These are phyloP conservation scores for Saturnispora serradocipensis DNA, from an alignment of 805 yeast genomes.

Conservation along the genomic window DNA sequence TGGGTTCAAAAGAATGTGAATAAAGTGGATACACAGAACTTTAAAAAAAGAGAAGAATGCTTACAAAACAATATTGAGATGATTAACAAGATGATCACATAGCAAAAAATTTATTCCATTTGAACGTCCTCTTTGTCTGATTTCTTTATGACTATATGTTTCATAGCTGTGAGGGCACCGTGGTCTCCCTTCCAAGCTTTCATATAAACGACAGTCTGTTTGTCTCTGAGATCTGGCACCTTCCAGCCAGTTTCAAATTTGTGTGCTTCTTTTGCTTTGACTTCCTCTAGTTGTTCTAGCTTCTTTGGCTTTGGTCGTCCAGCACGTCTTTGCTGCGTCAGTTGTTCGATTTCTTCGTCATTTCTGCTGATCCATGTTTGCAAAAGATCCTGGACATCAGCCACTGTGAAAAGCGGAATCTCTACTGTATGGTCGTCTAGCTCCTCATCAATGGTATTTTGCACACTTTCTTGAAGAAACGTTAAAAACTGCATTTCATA, in stretches of 20 bases:
- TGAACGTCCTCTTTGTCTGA: constrained; percentile 24
- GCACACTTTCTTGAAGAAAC: constrained; percentile 53
- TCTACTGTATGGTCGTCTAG: constrained; percentile 21
- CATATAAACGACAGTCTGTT: constrained; percentile 47
- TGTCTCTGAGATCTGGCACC: constrained; percentile 64
- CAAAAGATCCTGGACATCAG: constrained; percentile 54
- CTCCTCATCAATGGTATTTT: constrained; percentile 23
- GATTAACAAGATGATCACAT: not conserved
- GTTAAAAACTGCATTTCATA: constrained; percentile 49
- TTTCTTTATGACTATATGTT: constrained; percentile 33
- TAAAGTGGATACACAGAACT: not conserved
- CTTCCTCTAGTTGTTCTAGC: constrained; percentile 58
- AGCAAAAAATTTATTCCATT: not conserved
- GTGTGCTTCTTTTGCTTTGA: constrained; percentile 49
- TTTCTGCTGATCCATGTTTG: constrained; percentile 57
- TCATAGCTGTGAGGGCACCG: constrained; percentile 65
- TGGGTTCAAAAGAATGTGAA: constrained; percentile 5
- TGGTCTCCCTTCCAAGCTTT: constrained; percentile 73
- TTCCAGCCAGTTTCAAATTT: constrained; percentile 60
- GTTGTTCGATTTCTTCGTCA: constrained; percentile 62
- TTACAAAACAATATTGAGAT: not conserved
- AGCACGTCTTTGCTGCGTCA: constrained; percentile 61
- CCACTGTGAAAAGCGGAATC: constrained; percentile 36
- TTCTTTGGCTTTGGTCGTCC: constrained; percentile 75
- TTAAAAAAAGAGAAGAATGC: not conserved